These are phyloP conservation scores for Capronia coronata DNA, from an alignment of 2,329 filamentous ascomycete genomes.

Conservation along the genomic window DNA sequence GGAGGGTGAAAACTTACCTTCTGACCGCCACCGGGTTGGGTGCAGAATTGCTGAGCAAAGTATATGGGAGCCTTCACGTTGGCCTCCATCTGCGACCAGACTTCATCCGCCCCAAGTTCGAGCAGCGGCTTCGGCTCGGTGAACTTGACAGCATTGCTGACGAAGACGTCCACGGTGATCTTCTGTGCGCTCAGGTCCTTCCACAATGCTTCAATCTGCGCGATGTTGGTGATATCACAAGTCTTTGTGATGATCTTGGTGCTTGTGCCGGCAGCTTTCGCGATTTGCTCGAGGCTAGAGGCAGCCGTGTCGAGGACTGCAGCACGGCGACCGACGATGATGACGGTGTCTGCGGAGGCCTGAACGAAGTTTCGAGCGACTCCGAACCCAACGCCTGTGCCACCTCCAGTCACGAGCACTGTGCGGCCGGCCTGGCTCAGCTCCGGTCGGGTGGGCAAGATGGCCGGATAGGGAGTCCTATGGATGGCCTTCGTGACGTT, in stretches of 20 bases:
- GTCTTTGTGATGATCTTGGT: slow-evolving; percentile 1
- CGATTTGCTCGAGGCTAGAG: slow-evolving; percentile 23
- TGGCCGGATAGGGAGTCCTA: slow-evolving; percentile 31
- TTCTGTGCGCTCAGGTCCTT: slow-evolving; percentile 1
- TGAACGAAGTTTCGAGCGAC: slow-evolving; percentile 31
- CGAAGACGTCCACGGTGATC: slow-evolving; percentile 5
- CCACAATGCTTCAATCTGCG: slow-evolving; percentile 3
- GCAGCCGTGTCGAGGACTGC: slow-evolving; percentile 1
- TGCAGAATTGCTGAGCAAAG: slow-evolving; percentile 2
- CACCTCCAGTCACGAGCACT: slow-evolving; percentile 40
- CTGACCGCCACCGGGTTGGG: background rate
- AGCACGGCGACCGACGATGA: slow-evolving; percentile 40
- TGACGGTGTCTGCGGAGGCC: slow-evolving; percentile 48
- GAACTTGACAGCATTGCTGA: slow-evolving; percentile 8
- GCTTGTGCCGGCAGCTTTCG: background rate
- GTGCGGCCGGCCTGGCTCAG: slow-evolving; percentile 40
- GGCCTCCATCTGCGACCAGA: slow-evolving; percentile 40
- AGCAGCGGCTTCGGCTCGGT: slow-evolving; percentile 5
- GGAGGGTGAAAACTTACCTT: slow-evolving; percentile 2
- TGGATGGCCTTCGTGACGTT: slow-evolving; percentile 25
- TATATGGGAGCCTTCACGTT: slow-evolving; percentile 5
- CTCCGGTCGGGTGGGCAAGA: slow-evolving; percentile 29
- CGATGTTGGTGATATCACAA: slow-evolving; percentile 1
- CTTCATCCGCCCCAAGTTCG: slow-evolving; percentile 33
- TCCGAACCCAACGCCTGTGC: slow-evolving; percentile 28